A percentile compares a stretch with the other conserved stretches of the same genome.
These are phyloP conservation scores for Penicillium ochrochloron DNA, from an alignment of 495 filamentous ascomycete genomes.

Conservation along the genomic window DNA sequence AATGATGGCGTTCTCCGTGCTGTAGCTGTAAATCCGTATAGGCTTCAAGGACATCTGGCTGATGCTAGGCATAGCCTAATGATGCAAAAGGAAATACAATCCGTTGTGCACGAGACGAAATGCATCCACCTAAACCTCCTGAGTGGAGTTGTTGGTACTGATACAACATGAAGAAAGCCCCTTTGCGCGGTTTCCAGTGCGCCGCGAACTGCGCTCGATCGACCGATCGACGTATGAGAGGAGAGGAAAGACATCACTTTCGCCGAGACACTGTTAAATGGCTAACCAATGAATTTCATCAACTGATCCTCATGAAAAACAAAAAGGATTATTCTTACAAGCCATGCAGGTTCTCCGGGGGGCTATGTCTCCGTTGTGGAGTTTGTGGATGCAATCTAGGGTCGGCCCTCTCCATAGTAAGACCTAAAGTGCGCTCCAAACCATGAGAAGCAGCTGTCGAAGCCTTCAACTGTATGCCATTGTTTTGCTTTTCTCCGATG, in stretches of 20 bases:
- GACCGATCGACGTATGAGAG: slow-evolving; percentile 20
- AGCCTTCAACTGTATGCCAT: not conserved
- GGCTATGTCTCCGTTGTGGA: not conserved
- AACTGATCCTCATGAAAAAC: not conserved
- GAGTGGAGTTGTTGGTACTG: not conserved
- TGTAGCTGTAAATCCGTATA: not conserved
- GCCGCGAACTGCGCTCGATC: slow-evolving; percentile 8
- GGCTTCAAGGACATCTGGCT: not conserved
- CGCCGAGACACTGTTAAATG: not conserved
- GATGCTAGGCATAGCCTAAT: not conserved
- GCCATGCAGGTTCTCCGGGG: not conserved
- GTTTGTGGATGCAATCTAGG: slow-evolving; percentile 4
- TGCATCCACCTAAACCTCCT: not conserved
- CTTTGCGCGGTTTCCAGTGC: not conserved
- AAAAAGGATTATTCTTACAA: not conserved
- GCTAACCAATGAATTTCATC: not conserved
- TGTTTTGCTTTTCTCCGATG: slow-evolving; percentile 14
- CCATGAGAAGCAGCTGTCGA: not conserved
- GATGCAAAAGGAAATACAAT: not conserved
- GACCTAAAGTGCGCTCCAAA: not conserved
- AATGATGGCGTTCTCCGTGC: not conserved
- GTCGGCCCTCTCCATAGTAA: slow-evolving; percentile 1
- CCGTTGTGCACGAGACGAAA: not conserved
- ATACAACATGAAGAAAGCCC: not conserved
- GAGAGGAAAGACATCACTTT: not conserved